Evolutionary conservation across 1,284 basidiomycete genomes (phyloP).

Genomic region (Moniliophthora roreri): DNA sequence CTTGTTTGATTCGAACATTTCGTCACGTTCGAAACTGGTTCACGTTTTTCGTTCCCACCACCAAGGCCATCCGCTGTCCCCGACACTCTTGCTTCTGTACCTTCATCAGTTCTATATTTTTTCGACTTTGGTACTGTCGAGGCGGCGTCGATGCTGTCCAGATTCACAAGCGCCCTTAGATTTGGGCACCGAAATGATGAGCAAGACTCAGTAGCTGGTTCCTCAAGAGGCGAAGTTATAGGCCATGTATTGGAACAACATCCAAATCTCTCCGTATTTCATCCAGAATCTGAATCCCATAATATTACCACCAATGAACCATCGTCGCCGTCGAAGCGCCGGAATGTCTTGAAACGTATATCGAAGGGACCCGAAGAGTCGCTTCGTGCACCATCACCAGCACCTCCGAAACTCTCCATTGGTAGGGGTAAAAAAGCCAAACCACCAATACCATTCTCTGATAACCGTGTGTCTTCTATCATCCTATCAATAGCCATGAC

Average conservation of each 20-base stretch:
- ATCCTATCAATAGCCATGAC: conserved; percentile 10
- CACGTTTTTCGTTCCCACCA: neutral
- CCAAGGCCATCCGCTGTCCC: conserved; percentile 6
- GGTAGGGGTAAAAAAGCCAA: conserved; percentile 56
- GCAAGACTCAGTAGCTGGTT: conserved; percentile 31
- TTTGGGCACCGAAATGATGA: conserved; percentile 26
- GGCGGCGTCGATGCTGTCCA: conserved; percentile 55
- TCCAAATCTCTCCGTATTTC: conserved; percentile 45
- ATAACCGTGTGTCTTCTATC: conserved; percentile 37
- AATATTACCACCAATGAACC: conserved; percentile 44
- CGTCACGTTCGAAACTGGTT: neutral
- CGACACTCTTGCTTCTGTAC: neutral
- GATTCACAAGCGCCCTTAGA: conserved; percentile 55
- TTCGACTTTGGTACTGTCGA: neutral
- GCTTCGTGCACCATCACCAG: conserved; percentile 28
- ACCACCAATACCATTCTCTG: conserved; percentile 42
- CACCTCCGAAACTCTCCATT: conserved; percentile 39
- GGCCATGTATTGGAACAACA: conserved; percentile 44
- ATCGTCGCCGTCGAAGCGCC: conserved; percentile 43
- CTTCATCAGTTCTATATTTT: neutral
- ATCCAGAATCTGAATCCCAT: conserved; percentile 36
- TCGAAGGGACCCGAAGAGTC: conserved; percentile 36
- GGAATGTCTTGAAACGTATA: conserved; percentile 42
- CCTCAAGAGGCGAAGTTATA: conserved; percentile 44
- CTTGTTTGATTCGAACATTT: neutral